Evolutionary conservation across 352 stramenopile genomes (phyloP), one percentile per base, ranked within the genome.

Genomic region (Elongisporangium undulatum): DNA sequence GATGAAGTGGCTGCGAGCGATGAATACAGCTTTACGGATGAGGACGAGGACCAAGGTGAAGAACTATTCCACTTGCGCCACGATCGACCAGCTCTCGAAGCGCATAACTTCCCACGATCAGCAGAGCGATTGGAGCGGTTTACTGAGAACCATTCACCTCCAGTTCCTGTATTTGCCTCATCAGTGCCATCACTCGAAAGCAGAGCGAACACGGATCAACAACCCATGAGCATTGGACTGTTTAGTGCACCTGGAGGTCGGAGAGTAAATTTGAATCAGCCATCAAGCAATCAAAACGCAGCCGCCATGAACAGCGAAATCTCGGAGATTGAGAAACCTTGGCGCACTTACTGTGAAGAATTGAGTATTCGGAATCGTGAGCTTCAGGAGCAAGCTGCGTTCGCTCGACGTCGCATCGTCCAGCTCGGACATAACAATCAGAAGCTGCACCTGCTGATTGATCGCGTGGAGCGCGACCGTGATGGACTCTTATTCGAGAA

Each of bases 401-500:
- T 84, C 49, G 76, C 76, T 4, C 74, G 84, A 15, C 70, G 72
- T 12, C 71, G 82, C 15, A 83, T 91, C 56, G 77, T 86, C 4
- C 79, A 89, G 39, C 56, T 92, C 22, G 85, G 75, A 19, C 83
- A 89, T 68, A 87, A 89, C 61, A 93, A 92, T 55, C 82, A 92
- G 56, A 92, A 95, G 50, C 64, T 95, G 20, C 80, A 95, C 49
- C 66, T 92, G 49, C 71, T 95, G 19, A 74, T 92, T 19, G 84
- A 95, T 52, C 79, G 85, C n/a, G 79, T 95, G 41, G 86, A 95
- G 51, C 84, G 81, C 52, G 86, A 95, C 55, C 86, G 86, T 13
- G 84, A 95, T 41, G 77, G 84, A 3, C 62, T 95, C 23, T 56
- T 94, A 24, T 85, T 90, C 59, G 86, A 95, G 55, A 95, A 92